Evolutionary conservation across 805 yeast genomes (phyloP).

Genomic region (Suhomyces vadensis): DNA sequence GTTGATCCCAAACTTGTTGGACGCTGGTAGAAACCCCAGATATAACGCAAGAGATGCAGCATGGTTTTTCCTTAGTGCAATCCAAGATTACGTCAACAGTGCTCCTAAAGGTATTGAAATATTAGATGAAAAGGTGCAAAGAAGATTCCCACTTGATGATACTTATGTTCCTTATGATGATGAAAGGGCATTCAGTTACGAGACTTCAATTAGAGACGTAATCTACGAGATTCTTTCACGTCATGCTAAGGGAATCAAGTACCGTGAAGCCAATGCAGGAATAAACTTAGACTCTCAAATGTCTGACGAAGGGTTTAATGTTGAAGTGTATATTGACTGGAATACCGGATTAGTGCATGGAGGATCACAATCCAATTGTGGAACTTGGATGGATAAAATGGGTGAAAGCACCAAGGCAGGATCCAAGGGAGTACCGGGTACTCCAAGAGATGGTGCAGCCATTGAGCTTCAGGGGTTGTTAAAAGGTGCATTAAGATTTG

Average conservation of each 20-base stretch:
- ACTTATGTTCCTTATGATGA: constrained; percentile 68
- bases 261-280: constrained; percentile 96
- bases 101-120: constrained; percentile 72
- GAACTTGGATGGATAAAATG: constrained; percentile 99
- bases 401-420: constrained; percentile 88
- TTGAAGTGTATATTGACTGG: constrained; percentile 83
- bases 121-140: constrained; percentile 66
- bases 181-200: constrained; percentile 72
- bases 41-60: constrained; percentile 96
- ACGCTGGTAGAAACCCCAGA: constrained; percentile 91
- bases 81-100: constrained; percentile 72
- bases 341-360: constrained; percentile 83
- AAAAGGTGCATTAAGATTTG: constrained; percentile 83
- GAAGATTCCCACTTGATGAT: constrained; percentile 91
- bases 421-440: constrained; percentile 91
- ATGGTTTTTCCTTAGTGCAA: constrained; percentile 89
- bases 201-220: constrained; percentile 69
- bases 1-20: constrained; percentile 86
- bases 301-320: constrained; percentile 90
- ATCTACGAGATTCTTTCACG: constrained; percentile 80
- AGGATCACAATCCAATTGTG: constrained; percentile 91
- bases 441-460: constrained; percentile 97
- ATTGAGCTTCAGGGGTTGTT: constrained; percentile 87
- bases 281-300: constrained; percentile 84
- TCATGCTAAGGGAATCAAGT: constrained; percentile 85